Conservation (phyloP, 495 filamentous ascomycete species). For the Saxispiralis lemnorum region DNA sequence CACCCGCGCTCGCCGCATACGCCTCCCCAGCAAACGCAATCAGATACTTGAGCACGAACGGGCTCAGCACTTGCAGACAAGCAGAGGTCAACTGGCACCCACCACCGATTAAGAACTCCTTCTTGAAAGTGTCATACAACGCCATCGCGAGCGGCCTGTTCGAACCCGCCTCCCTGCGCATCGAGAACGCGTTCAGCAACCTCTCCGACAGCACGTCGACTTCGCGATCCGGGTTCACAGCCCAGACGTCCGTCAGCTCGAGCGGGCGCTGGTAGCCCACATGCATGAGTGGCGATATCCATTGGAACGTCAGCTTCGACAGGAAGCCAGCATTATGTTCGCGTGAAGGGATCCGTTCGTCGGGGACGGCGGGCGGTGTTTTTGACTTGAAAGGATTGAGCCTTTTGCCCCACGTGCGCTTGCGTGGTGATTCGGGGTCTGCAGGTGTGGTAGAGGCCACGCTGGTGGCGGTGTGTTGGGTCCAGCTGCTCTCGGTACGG, state of each 20-base stretch:
- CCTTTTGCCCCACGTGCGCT: constrained; percentile 42
- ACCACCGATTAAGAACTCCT: constrained; percentile 72
- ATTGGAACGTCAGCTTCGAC: constrained; percentile 44
- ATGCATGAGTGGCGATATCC: constrained; percentile 52
- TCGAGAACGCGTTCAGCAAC: constrained; percentile 47
- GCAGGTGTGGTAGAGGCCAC: constrained; percentile 10
- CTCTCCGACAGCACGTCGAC: constrained; percentile 47
- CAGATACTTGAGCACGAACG: constrained; percentile 28
- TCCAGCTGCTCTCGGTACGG: constrained; percentile 10
- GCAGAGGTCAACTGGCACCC: constrained; percentile 54
- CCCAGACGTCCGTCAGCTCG: constrained; percentile 72
- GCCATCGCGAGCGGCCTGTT: constrained; percentile 64
- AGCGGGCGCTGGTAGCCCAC: constrained; percentile 73
- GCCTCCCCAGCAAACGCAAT: constrained; percentile 40
- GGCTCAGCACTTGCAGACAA: constrained; percentile 56
- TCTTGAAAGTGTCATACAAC: constrained; percentile 70
- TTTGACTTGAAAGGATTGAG: constrained; percentile 48
- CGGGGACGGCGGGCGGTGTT: constrained; percentile 39
- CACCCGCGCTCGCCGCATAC: constrained; percentile 33
- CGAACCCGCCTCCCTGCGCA: constrained; percentile 44
- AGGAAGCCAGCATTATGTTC: constrained; percentile 45
- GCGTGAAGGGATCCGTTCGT: constrained; percentile 33
- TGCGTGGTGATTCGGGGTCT: constrained; percentile 17
- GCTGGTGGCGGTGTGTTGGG: constrained; percentile 8
- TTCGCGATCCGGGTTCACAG: constrained; percentile 62